Conservation (phyloP, 2,329 filamentous ascomycete genomes). For the Lithohypha guttulata region DNA sequence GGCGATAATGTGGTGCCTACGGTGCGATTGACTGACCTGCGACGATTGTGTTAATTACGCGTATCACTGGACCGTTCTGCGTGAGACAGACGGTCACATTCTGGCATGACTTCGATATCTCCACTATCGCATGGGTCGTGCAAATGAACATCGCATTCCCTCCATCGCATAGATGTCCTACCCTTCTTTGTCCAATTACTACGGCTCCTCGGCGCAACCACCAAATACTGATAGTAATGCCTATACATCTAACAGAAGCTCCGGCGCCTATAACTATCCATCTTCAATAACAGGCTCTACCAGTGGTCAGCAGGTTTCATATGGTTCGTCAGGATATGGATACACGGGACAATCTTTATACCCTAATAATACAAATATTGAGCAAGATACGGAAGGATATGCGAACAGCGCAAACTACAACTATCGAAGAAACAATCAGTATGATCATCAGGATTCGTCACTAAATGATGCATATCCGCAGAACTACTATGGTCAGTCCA, state of each 20-base stretch:
- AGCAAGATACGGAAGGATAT: conserved; percentile 6
- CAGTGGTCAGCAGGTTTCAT: conserved; percentile 12
- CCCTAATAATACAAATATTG: conserved; percentile 9
- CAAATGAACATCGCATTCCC: too few relatives aligned
- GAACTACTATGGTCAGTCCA: neutral
- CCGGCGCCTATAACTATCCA: conserved; percentile 2
- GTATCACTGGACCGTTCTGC: too few relatives aligned
- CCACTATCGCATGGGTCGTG: too few relatives aligned
- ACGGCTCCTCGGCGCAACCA: conserved; percentile 1
- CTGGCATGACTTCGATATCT: too few relatives aligned
- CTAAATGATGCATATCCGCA: conserved; percentile 4
- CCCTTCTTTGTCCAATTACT: conserved; percentile 7
- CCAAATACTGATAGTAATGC: neutral
- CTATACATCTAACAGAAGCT: neutral
- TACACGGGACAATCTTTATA: conserved; percentile 14
- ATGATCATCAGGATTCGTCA: neutral
- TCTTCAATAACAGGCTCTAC: conserved; percentile 8
- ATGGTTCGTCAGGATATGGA: conserved; percentile 13
- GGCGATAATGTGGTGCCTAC: too few relatives aligned
- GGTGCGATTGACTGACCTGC: too few relatives aligned
- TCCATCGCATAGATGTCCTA: conserved; percentile 21
- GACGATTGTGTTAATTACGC: too few relatives aligned
- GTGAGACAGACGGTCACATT: too few relatives aligned
- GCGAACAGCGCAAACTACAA: conserved; percentile 8
- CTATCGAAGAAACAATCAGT: conserved; percentile 7